phyloP scores from a whole-genome alignment of 1,139 yeast species.

The Suhomyces bolitotheri region DNA sequence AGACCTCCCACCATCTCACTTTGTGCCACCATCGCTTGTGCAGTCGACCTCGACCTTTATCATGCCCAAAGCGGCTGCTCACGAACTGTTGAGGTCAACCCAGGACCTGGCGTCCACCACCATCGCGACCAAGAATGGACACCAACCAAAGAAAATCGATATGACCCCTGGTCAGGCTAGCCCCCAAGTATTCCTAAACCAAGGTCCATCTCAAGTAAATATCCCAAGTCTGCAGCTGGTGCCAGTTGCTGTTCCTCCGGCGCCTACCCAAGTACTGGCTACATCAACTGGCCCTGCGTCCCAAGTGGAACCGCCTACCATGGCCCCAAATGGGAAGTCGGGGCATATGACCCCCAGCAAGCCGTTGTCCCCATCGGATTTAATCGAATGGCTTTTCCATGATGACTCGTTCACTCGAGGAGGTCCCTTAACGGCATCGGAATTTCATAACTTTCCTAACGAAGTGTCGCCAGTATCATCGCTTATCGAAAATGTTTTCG shows the following conservation, averaged over 20 bases:
- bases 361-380: slow-evolving; percentile 28
- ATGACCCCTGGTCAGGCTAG: neutral
- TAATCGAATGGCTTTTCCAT: slow-evolving; percentile 33
- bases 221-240: neutral
- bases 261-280: neutral
- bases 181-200: neutral
- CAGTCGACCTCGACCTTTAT: neutral
- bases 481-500: slow-evolving; percentile 33
- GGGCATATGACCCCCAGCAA: too few relatives aligned
- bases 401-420: slow-evolving; percentile 20
- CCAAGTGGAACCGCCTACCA: slow-evolving; percentile 1
- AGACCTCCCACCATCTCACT: neutral
- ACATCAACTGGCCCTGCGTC: neutral
- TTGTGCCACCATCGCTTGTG: neutral
- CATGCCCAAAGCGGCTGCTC: neutral
- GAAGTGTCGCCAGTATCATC: slow-evolving; percentile 26
- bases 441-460: slow-evolving; percentile 19
- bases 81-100: neutral
- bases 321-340: too few relatives aligned
- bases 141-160: neutral
- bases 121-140: neutral
- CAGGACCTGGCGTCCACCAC: neutral
- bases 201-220: neutral
- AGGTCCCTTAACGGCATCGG: slow-evolving; percentile 11
- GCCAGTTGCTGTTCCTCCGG: neutral